Evolutionary conservation across 179 eudicot species (phyloP), one percentile per base, ranked within the genome.

Genomic region (Sideroxylon spinosum): DNA sequence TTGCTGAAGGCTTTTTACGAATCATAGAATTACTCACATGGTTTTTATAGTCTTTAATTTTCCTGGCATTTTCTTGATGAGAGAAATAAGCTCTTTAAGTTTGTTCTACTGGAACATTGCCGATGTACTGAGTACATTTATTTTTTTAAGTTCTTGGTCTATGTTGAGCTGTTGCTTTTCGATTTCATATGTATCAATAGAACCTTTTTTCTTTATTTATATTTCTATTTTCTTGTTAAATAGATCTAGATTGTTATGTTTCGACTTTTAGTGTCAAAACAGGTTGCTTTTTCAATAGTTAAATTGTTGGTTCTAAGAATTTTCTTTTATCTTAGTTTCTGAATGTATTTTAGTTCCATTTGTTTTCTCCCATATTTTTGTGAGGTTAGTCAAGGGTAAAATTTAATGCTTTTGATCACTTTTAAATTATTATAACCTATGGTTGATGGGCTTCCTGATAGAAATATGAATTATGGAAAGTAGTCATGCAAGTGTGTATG

Each of bases 21-120:
- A 82, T 81, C 83, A 82, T 76, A 83, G 73, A 79, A 81, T 82
- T 74, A 57, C 72, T 81, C 67, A 19, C 83, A 77, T 82, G 80
- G 76, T 65, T 83, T 76, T 86, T 82, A 77, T 82, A 68, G 72
- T 84, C 79, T 76, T 86, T 82, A 59, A 79, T 85, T 83, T 84
- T 80, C 80, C 75, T 82, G 86, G 75, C 80, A 76, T 82, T 81
- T 77, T 81, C 83, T 80, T 68, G 67, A 71, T 32, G 81, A 78
- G 80, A 55, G 78, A 70, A 84, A 84, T 71, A 78, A 82, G 75
- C 48, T 68, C 81, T 60, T 62, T 49, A 11, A 60, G 76, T 64
- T 66, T 80, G 76, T 71, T 76, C 71, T 73, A 55, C 79, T 78
- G 74, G 77, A 82, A 76, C 78, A 29, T 82, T 78, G 77, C 75